phyloP scores from a whole-genome alignment of 805 yeast species.

The Wickerhamomyces kurtzmanii region DNA sequence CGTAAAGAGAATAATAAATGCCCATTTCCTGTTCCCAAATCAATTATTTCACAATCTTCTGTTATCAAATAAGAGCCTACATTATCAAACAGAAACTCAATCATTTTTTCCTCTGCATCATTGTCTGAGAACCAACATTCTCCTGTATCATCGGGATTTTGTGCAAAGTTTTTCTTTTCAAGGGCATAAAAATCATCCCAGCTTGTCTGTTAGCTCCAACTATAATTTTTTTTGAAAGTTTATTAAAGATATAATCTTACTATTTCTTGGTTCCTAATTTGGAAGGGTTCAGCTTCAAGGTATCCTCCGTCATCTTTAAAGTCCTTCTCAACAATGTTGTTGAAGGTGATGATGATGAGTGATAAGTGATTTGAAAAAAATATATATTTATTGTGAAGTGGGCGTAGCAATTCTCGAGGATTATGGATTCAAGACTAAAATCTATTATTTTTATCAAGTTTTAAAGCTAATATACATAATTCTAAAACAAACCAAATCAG shows the following conservation, averaged over 20 bases:
- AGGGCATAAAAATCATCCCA: conserved; percentile 84
- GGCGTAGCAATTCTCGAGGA: no score
- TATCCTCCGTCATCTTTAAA: conserved; percentile 27
- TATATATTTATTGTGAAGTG: no score
- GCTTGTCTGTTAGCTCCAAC: conserved; percentile 24
- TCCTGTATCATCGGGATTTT: conserved; percentile 79
- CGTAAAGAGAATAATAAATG: conserved; percentile 65
- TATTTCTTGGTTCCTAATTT: conserved; percentile 81
- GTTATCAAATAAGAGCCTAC: conserved; percentile 23
- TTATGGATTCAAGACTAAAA: no score
- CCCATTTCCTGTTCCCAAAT: conserved; percentile 96
- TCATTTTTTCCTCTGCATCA: conserved; percentile 83
- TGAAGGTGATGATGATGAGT: no score
- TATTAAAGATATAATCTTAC: conserved; percentile 25
- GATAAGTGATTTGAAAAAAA: no score
- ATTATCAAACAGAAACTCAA: conserved; percentile 55
- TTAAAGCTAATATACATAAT: no score
- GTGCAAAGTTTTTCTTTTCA: conserved; percentile 63
- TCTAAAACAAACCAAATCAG: no score
- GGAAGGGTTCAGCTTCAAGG: conserved; percentile 54
- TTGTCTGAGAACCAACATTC: conserved; percentile 96
- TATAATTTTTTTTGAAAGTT: not conserved
- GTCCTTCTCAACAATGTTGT: no score
- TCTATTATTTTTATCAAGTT: no score
- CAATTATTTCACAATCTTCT: conserved; percentile 40